A percentile compares a stretch with the other conserved stretches of the same genome.
Evolutionary conservation across 495 filamentous ascomycete genomes (phyloP).

Genomic region (Amphirosellinia nigrospora): DNA sequence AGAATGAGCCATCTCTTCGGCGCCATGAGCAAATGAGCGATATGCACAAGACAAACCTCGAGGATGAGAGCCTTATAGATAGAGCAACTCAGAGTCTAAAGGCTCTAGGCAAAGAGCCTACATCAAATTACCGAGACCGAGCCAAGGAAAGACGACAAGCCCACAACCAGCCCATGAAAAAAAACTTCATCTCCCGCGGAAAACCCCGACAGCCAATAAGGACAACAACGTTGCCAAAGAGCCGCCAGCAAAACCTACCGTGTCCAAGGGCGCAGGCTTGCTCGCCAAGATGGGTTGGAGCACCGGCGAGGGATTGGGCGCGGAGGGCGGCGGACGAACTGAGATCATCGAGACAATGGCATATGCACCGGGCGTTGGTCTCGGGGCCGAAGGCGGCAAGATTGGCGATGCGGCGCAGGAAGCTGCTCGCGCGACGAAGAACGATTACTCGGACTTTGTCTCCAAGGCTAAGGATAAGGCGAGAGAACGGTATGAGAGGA

Average conservation of each 20-base stretch:
- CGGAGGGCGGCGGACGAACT: constrained; percentile 75
- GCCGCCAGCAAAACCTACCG: constrained; percentile 40
- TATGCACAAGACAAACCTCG: constrained; percentile 74
- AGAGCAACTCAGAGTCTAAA: constrained; percentile 65
- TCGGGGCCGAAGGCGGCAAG: constrained; percentile 83
- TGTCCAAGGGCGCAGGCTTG: constrained; percentile 84
- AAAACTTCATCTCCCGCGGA: constrained; percentile 49
- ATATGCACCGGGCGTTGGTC: constrained; percentile 82
- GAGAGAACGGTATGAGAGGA: constrained; percentile 75
- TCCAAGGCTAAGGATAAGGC: constrained; percentile 80
- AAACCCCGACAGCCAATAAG: constrained; percentile 38
- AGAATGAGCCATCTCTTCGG: constrained; percentile 68
- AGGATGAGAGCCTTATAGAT: constrained; percentile 62
- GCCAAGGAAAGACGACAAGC: constrained; percentile 80
- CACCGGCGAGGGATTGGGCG: constrained; percentile 79
- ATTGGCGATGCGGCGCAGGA: constrained; percentile 84
- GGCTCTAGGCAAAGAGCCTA: constrained; percentile 41
- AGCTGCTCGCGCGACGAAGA: constrained; percentile 73
- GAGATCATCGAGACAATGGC: constrained; percentile 78
- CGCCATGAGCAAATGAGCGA: constrained; percentile 78
- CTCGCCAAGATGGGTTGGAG: constrained; percentile 93
- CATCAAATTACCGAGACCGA: constrained; percentile 76
- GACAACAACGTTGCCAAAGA: constrained; percentile 29
- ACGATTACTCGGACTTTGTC: constrained; percentile 74
- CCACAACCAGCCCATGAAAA: constrained; percentile 70